Percentiles rank a stretch among this genome's conserved stretches.
Evolutionary conservation across 2,329 filamentous ascomycete species (phyloP).

Genomic region (Phyllosticta citrichinensis): DNA sequence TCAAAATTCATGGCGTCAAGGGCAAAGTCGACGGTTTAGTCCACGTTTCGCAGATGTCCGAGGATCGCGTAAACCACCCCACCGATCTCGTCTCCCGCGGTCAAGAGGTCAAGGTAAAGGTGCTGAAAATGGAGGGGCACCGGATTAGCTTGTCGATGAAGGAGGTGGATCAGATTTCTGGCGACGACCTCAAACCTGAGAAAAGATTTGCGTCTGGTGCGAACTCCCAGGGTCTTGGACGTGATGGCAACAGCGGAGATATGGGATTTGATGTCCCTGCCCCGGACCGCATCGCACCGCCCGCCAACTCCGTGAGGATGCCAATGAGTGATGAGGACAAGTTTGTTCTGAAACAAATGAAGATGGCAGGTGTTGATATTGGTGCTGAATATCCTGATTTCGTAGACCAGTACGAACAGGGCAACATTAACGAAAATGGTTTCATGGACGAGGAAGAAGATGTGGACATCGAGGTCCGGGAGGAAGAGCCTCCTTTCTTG

Average conservation of each 20-base stretch:
- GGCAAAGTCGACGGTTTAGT: slow-evolving; percentile 90
- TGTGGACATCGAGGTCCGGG: slow-evolving; percentile 90
- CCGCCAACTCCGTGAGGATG: slow-evolving; percentile 42
- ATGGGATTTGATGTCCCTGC: slow-evolving; percentile 47
- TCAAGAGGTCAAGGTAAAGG: slow-evolving; percentile 85
- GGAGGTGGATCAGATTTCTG: slow-evolving; percentile 85
- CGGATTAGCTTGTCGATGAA: slow-evolving; percentile 92
- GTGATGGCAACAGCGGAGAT: slow-evolving; percentile 36
- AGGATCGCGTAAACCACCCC: slow-evolving; percentile 83
- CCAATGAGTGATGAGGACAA: background rate
- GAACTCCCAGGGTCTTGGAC: slow-evolving; percentile 73
- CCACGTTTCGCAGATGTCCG: slow-evolving; percentile 80
- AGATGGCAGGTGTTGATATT: slow-evolving; percentile 86
- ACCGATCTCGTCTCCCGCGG: slow-evolving; percentile 74
- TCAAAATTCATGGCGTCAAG: slow-evolving; percentile 76
- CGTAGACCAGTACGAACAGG: slow-evolving; percentile 80
- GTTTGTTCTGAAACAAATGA: slow-evolving; percentile 62
- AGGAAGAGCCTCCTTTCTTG: slow-evolving; percentile 93
- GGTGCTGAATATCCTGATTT: slow-evolving; percentile 90
- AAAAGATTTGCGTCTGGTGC: slow-evolving; percentile 75
- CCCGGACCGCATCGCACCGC: slow-evolving; percentile 49
- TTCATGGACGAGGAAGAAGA: slow-evolving; percentile 92
- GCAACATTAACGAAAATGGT: slow-evolving; percentile 73
- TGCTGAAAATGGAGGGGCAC: slow-evolving; percentile 72
- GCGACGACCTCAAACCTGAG: slow-evolving; percentile 71